Base-by-base conservation (phyloP, 2,329 filamentous ascomycete genomes). In the Immersiporthe knoxdaviesiana region DNA sequence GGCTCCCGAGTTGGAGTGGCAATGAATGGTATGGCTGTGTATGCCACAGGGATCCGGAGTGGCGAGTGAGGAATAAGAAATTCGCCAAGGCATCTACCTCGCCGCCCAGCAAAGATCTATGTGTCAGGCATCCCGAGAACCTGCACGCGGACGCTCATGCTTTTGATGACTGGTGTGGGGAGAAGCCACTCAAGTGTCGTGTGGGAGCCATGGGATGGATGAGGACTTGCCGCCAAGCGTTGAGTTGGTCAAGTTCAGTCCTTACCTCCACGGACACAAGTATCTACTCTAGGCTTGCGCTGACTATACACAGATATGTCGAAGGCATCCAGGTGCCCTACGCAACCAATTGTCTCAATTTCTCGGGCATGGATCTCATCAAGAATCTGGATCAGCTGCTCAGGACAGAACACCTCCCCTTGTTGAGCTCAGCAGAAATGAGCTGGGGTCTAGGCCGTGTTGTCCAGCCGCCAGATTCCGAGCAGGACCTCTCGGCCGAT, bases 1-100 rank as follows among this genome's bases (percentile, higher is more conserved):
- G 8, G 21, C n/a, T 54, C 16, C 14, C 30, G 32, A 24, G 21
- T 21, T 24, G 30, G 12, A 21, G 44, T 68, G 67, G 67, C 62
- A 39, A n/a, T 68, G 63, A n/a, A n/a, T n/a, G n/a, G 56, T 68
- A 68, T 21, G 64, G 67, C 32, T 68, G 67, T 50, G 62, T 68
- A 1, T 68, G 67, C 16, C 62, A 61, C 24, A 54, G 67, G 39
- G 54, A 68, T 8, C 67, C 67, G 10, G 62, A 61, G 21, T 41
- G 54, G 32, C 47, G 58, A 21, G 41, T 65, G 44, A 50, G 58
- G 56, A 27, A 59, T 18, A 44, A 7, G 8, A 50, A 6, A 14
- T 8, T 21, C 27, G 16, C 5, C 11, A 18, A 52, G 3, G 18
- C 47, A 2, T 6, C 59, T 11, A 37, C 62, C 7, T 65, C 54